Conservation (phyloP, 345 rosid genomes). For the Arabis hirsuta region DNA sequence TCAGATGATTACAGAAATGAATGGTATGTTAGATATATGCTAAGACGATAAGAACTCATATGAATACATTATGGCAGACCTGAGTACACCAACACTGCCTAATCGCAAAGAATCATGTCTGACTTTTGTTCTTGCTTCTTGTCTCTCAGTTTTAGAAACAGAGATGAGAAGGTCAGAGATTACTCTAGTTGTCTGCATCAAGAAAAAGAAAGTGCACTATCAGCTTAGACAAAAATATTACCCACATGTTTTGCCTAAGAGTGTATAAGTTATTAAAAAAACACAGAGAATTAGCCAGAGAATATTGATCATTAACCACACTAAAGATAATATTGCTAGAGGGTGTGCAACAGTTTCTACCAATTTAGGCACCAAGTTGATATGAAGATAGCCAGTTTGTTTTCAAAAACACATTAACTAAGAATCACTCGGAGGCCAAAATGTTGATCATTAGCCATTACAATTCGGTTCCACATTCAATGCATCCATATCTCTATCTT, state of each 20-base stretch:
- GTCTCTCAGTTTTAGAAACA: slow-evolving; percentile 95
- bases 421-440: slow-evolving; percentile 14
- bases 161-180: slow-evolving; percentile 95
- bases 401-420: neutral
- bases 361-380: slow-evolving; percentile 18
- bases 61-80: slow-evolving; percentile 52
- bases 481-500: slow-evolving; percentile 11
- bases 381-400: slow-evolving; percentile 18
- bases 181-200: slow-evolving; percentile 82
- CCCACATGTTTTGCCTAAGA: slow-evolving; percentile 20
- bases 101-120: slow-evolving; percentile 96
- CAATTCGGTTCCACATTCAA: slow-evolving; percentile 13
- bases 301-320: slow-evolving; percentile 11
- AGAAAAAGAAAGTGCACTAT: slow-evolving; percentile 24
- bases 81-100: slow-evolving; percentile 95
- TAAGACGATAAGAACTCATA: slow-evolving; percentile 19
- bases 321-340: neutral
- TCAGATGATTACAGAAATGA: slow-evolving; percentile 5
- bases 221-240: slow-evolving; percentile 4
- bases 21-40: neutral
- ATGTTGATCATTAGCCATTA: slow-evolving; percentile 1
- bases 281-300: neutral
- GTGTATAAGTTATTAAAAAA: slow-evolving; percentile 6
- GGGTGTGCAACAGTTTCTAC: slow-evolving; percentile 22
- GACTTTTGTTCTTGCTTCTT: slow-evolving; percentile 95